phyloP scores from a whole-genome alignment of 2,329 filamentous ascomycete genomes.

The Ophiostoma sp. region DNA sequence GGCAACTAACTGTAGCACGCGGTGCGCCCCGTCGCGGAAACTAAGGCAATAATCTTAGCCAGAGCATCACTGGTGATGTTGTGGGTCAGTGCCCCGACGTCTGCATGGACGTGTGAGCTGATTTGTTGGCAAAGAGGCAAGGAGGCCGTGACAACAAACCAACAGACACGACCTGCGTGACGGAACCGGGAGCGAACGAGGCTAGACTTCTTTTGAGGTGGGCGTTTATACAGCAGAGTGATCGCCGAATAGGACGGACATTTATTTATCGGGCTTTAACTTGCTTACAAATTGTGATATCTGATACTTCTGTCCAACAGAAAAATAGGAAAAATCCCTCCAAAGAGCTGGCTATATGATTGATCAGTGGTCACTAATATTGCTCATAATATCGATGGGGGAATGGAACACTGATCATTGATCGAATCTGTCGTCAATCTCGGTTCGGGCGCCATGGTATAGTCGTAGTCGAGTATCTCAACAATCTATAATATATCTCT shows the following conservation, averaged over 20 bases:
- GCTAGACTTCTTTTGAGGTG: background rate
- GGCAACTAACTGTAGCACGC: background rate
- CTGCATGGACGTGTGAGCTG: background rate
- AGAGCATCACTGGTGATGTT: background rate
- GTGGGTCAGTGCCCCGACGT: background rate
- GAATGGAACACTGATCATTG: background rate
- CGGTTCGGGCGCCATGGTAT: background rate
- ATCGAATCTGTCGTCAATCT: conserved; percentile 9
- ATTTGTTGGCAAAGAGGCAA: background rate
- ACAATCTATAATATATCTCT: background rate
- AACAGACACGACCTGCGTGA: background rate
- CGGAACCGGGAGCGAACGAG: background rate
- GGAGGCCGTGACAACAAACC: conserved; percentile 5
- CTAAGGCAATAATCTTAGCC: background rate
- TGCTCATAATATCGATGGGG: background rate
- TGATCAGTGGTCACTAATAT: conserved; percentile 1
- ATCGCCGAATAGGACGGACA: background rate
- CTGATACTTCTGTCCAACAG: too few relatives aligned
- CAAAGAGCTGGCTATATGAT: background rate
- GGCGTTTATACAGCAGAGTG: background rate
- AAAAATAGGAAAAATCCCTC: too few relatives aligned
- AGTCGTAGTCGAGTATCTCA: background rate
- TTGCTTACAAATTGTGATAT: background rate
- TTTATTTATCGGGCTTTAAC: background rate
- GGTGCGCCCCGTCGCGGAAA: conserved; percentile 7